Evolutionary conservation across 257 asterid genomes (phyloP), one percentile per base, ranked within the genome.

Genomic region (Solanum okadae): DNA sequence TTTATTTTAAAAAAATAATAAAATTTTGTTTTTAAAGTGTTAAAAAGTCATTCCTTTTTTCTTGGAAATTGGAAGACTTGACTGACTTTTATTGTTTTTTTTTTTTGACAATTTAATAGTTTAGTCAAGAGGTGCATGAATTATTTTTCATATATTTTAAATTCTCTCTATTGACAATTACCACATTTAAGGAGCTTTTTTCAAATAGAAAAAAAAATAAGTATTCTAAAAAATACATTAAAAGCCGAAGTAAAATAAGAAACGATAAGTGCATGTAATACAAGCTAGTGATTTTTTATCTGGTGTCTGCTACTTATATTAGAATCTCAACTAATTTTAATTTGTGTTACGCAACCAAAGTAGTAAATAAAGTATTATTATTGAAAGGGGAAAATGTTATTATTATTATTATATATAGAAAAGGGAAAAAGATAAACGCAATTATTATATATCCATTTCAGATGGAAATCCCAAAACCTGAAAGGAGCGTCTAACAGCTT

Each of bases 321-420:
- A 8, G 4, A 67, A 6, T 5, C 1, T 67, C 20, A 29, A 25
- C 15, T 67, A 67, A 67, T 5, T 25, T 1, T 12, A 13, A 68
- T 68, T 27, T 14, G 0, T 5, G 0, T 27, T 12, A 27, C 4
- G 75, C 8, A 3, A 13, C 1, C 8, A 56, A 56, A 18, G 0
- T 52, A 52, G 22, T 52, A 52, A 49, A 52, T 52, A 16, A 52
- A 52, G 10, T 56, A 7, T 56, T 56, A 56, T 20, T 7, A 56
- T 56, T 20, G 25, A 56, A 20, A 20, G 11, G 65, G n/a, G 0
- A 3, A 56, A 56, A 56, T 3, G n/a, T 56, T 56, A 3, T 56
- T 56, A 56, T 56, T 56, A 56, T 23, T 63, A 9, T 9, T n/a
- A 35, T 73, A 73, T 34, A 40, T 34, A 34, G 82, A 73, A 73